Evolutionary conservation across 2,329 filamentous ascomycete genomes (phyloP).

Genomic region (Fusarium algeriense): DNA sequence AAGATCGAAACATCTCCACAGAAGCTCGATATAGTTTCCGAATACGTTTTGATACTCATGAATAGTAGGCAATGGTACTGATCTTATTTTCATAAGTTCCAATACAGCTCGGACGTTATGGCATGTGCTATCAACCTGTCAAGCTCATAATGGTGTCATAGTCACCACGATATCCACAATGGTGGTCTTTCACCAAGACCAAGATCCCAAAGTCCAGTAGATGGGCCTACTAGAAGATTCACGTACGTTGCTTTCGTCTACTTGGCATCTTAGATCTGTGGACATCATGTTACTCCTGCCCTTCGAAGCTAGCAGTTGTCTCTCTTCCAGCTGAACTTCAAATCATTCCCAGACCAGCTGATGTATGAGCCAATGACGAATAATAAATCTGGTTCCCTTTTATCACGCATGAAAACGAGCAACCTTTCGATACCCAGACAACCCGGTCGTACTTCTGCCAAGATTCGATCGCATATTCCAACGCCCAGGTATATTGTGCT

Average conservation of each 20-base stretch:
- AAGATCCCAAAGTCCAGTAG: not conserved
- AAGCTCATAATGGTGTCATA: not conserved
- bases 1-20: constrained; percentile 20
- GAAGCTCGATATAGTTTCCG: constrained; percentile 11
- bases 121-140: not conserved
- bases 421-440: not conserved
- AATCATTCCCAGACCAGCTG: not conserved
- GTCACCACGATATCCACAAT: not conserved
- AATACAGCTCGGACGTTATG: not conserved
- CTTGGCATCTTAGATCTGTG: not conserved
- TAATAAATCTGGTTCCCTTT: not conserved
- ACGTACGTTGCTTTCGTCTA: not conserved
- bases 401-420: not conserved
- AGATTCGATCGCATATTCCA: constrained; percentile 10
- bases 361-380: not conserved
- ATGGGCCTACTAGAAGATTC: not conserved
- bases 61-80: not conserved
- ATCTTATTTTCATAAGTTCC: not conserved
- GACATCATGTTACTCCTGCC: not conserved
- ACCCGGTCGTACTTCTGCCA: not conserved
- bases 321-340: not conserved
- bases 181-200: too few relatives aligned
- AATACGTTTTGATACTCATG: constrained; percentile 3
- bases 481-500: constrained; percentile 33
- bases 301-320: not conserved